Percentiles rank a stretch among this genome's conserved stretches.
phyloP scores from a whole-genome alignment of 2,329 filamentous ascomycete species.

The Colletotrichum gigasporum region DNA sequence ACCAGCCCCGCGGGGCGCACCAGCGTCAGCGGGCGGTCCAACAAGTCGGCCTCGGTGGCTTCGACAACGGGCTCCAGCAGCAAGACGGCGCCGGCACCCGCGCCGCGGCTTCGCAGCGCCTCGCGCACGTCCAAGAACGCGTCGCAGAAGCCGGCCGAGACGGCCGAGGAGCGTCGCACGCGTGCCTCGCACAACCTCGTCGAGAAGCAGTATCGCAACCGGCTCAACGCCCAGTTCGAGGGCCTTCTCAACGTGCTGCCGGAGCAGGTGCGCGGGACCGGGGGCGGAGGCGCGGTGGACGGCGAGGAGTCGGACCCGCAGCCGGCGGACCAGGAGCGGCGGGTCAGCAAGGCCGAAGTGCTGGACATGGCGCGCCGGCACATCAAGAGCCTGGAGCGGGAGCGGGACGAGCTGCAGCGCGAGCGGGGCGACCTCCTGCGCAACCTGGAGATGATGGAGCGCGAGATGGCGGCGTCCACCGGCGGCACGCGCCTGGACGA shows the following conservation, averaged over 20 bases:
- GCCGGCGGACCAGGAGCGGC: constrained; percentile 36
- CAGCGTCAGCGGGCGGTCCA: constrained; percentile 22
- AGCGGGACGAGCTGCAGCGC: constrained; percentile 39
- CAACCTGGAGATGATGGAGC: constrained; percentile 23
- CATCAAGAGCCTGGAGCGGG: constrained; percentile 43
- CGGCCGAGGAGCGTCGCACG: constrained; percentile 39
- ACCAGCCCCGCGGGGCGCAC: constrained; percentile 19
- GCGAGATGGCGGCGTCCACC: constrained; percentile 14
- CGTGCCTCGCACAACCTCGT: constrained; percentile 44
- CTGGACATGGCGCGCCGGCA: constrained; percentile 45
- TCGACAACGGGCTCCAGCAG: constrained; percentile 18
- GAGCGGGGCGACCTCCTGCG: constrained; percentile 39
- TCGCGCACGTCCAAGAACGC: constrained; percentile 42
- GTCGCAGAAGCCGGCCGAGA: constrained; percentile 37
- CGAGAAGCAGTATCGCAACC: constrained; percentile 45
- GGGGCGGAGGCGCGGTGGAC: constrained; percentile 1
- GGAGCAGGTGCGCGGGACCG: constrained; percentile 32
- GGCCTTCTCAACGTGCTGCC: constrained; percentile 39
- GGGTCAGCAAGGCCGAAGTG: constrained; percentile 48
- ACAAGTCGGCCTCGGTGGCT: constrained; percentile 9
- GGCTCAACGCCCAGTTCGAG: constrained; percentile 44
- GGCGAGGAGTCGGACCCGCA: constrained; percentile 25
- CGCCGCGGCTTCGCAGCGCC: constrained; percentile 38
- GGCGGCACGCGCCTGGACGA: constrained; percentile 4
- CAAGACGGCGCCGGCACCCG: constrained; percentile 26